Evolutionary conservation across 768 basidiomycete species (phyloP).

Genomic region (Calocybe cyanea): DNA sequence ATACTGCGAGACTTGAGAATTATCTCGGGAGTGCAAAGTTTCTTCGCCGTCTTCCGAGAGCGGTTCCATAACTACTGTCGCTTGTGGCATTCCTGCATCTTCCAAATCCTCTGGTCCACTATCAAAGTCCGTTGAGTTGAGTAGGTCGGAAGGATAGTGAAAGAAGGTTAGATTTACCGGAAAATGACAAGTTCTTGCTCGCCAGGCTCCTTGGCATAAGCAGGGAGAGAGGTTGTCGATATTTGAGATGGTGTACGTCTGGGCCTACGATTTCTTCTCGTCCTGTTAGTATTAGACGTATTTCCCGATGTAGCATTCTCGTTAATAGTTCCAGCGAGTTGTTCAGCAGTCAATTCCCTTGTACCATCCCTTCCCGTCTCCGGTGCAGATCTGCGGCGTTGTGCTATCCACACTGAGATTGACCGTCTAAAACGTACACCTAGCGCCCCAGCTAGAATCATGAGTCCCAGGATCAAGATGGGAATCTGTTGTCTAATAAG

Average conservation of each 20-base stretch:
- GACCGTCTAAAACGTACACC: constrained; percentile 5
- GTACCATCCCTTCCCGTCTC: constrained; percentile 1
- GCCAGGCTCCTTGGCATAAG: constrained; percentile 81
- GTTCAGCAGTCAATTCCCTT: constrained; percentile 52
- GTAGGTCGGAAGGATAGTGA: neutral
- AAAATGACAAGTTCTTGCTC: constrained; percentile 76
- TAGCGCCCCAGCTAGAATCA: constrained; percentile 1
- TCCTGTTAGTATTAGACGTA: constrained; percentile 22
- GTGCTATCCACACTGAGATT: neutral
- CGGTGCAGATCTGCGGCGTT: neutral
- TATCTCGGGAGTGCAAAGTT: constrained; percentile 25
- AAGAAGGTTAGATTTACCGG: constrained; percentile 27
- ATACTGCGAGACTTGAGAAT: constrained; percentile 30
- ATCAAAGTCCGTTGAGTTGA: constrained; percentile 1
- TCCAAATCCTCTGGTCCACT: constrained; percentile 55
- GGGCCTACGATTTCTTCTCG: constrained; percentile 32
- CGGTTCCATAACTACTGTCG: constrained; percentile 30
- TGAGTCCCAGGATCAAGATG: constrained; percentile 7
- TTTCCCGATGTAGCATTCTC: constrained; percentile 18
- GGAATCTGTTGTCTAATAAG: constrained; percentile 10
- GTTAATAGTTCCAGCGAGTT: constrained; percentile 48
- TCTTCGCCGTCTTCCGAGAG: constrained; percentile 36
- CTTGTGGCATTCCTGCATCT: constrained; percentile 43
- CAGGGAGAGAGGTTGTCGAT: constrained; percentile 72
- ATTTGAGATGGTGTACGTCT: constrained; percentile 77